Base-by-base conservation (phyloP, 1,139 yeast species). In the Diutina neorugosa region DNA sequence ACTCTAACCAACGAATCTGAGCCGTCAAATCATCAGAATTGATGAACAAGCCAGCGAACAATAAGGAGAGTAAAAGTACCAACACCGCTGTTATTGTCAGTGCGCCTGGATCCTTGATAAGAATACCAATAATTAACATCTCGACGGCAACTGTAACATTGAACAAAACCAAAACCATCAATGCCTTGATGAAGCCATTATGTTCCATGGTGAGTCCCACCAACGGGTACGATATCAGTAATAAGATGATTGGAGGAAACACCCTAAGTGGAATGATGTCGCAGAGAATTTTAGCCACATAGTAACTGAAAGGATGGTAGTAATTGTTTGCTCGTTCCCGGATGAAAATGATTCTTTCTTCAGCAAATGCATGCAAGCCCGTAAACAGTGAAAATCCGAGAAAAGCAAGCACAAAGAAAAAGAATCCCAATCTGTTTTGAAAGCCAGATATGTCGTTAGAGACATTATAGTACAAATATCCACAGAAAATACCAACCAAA, bases 351-450 rank as follows among this genome's bases (percentile, higher is more conserved):
- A 90, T 81, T 60, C 98, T 76, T 65, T 93, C 98, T 55, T 81
- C 77, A 0, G 96, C 83, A 66, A 93, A 93, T 2, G 96, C 81
- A 62, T 89, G 91, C 54, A 93, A 73, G 0, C 97, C 96, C 0
- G 98, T 93, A 63, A 93, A 75, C 0, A 98, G 84, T 1, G 96
- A 85, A 65, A 93, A 93, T 0, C 98, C 98, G 70, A 93, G 91
- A 62, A 91, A 78, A 3, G 98, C 89, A 58, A 93, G 73, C 54
- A 91, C 70, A 66, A 91, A 91, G 74, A 93, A 91, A 68, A 93
- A 93, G 57, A 93, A 73, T 0, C 98, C 98, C 58, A 93, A 73
- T 61, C 98, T 78, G 67, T 93, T 93, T 66, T 93, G 98, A 73
- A 93, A 93, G 0, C 98, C 98, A 62, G 96, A 83, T 55, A 93